These are phyloP conservation scores for Orobanche coerulescens DNA, from an alignment of 257 asterid genomes.

Conservation along the genomic window DNA sequence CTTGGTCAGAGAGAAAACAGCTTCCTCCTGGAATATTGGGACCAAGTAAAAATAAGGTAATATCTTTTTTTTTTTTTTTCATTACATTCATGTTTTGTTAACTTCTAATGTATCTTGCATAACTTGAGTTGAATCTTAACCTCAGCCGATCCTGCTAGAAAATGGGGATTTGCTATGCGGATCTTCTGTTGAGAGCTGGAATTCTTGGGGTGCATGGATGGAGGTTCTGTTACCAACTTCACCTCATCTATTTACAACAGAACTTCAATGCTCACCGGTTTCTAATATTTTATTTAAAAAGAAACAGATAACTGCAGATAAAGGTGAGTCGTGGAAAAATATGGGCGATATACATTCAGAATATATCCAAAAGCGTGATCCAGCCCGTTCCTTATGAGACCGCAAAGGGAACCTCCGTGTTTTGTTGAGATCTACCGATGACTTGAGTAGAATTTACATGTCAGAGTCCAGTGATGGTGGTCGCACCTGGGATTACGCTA, in stretches of 20 bases:
- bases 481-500: conserved; percentile 77
- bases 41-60: conserved; percentile 90
- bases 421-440: conserved; percentile 65
- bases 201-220: conserved; percentile 99
- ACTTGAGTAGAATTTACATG: conserved; percentile 60
- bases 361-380: conserved; percentile 62
- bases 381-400: conserved; percentile 93
- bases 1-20: conserved; percentile 79
- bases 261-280: background rate
- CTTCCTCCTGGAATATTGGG: conserved; percentile 98
- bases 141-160: conserved; percentile 78
- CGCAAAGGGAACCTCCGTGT: conserved; percentile 59
- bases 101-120: background rate
- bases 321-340: conserved; percentile 76
- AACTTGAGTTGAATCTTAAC: conserved; percentile 5
- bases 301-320: conserved; percentile 71
- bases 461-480: conserved; percentile 88
- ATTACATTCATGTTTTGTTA: background rate
- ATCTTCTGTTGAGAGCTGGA: conserved; percentile 98
- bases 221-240: conserved; percentile 44
- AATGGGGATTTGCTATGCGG: conserved; percentile 90
- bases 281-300: conserved; percentile 1
- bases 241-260: background rate
- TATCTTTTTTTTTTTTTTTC: background rate
- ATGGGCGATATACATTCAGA: conserved; percentile 67